Evolutionary conservation across 2,329 filamentous ascomycete species (phyloP), one percentile per base, ranked within the genome.

Genomic region (Ascosphaera acerosa): DNA sequence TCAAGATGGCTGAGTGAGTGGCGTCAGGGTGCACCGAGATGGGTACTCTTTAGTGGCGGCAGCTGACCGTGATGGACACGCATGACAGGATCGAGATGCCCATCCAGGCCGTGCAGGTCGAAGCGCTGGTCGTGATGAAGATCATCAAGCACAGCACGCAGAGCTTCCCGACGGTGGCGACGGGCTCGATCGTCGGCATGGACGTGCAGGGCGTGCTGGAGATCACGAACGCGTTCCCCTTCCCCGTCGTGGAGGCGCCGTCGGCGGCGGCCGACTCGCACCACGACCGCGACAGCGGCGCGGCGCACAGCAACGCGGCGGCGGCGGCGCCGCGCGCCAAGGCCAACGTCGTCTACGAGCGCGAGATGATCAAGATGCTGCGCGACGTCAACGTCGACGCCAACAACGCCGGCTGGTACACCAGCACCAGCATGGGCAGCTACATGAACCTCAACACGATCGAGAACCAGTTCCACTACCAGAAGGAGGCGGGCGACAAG

Each of bases 371-470:
- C 55, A 76, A 81, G 48, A 81, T 87, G 54, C 61, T 94, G 39
- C 76, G 84, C 52, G 87, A 94, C 57, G 87, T 97, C 47, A 97
- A 94, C 53, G 77, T 94, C 36, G 87, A 97, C 53, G 87, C 87
- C 41, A 91, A 94, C 62, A 89, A 80, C 47, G 80, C 90, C 36
- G 87, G 87, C 46, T 97, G 82, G 82, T 97, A 97, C 61, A 92
- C 81, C 36, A 92, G 81, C 59, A 80, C 82, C 39, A 91, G 81
- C 54, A 89, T 97, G 77, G 87, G 87, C 54, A 94, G 91, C 64
- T 94, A 94, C 45, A 66, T 94, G 62, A 92, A 82, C 62, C 55
- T 76, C 49, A 77, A 75, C 61, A 82, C 91, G 50, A 77, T 97
- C 54, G 87, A 97, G 66, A 97, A 94, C 62, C 82, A 92, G 56